Conservation (phyloP, 2,329 filamentous ascomycete genomes). For the Parastagonospora nodorum region DNA sequence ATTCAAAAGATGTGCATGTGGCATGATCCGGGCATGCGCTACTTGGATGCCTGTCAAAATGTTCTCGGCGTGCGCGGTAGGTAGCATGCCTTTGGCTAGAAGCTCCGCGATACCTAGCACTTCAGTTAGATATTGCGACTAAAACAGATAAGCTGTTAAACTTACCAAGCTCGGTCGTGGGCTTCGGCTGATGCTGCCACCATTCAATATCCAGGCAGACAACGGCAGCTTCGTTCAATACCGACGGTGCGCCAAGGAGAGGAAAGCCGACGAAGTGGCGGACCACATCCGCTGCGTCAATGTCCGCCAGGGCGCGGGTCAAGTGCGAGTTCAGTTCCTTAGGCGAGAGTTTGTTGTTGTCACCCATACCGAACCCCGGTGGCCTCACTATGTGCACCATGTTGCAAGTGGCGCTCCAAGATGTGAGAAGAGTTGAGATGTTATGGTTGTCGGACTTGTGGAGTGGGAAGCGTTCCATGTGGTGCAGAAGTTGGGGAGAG, state of each 20-base stretch:
- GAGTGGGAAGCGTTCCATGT: background rate
- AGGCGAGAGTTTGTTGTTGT: background rate
- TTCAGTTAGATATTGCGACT: too few species aligned
- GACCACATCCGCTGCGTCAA: background rate
- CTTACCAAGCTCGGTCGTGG: conserved; percentile 18
- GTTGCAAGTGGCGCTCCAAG: background rate
- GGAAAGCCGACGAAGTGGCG: conserved; percentile 12
- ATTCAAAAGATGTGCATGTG: conserved; percentile 17
- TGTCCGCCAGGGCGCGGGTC: background rate
- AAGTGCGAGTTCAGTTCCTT: background rate
- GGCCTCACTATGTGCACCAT: background rate
- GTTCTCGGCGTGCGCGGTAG: conserved; percentile 9
- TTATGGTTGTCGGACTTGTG: background rate
- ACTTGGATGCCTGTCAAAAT: conserved; percentile 11
- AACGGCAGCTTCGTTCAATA: conserved; percentile 7
- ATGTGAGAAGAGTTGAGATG: background rate
- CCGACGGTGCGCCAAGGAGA: background rate
- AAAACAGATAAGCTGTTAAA: too few species aligned
- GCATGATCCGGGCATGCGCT: conserved; percentile 16
- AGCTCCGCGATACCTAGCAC: conserved; percentile 16
- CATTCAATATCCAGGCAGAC: conserved; percentile 20
- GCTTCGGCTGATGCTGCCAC: conserved; percentile 18
- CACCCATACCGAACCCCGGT: background rate
- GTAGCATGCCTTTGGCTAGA: background rate
- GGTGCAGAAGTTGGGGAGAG: too few species aligned